A percentile compares a stretch with the other conserved stretches of the same genome.
phyloP scores from a whole-genome alignment of 139 green algal genomes.

The Tetradesmus obliquus region DNA sequence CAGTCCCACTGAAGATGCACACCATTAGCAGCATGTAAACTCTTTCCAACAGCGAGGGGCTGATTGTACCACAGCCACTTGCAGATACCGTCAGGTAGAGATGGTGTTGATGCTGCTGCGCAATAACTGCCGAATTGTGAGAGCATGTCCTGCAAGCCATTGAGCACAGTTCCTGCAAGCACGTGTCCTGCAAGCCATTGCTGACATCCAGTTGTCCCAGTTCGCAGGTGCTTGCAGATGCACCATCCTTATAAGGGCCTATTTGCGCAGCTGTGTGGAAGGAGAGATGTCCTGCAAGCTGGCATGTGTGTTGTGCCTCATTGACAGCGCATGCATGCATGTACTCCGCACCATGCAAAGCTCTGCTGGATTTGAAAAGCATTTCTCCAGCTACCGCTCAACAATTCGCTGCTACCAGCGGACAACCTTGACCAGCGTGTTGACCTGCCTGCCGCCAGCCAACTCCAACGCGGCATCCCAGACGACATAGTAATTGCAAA shows the following conservation, averaged over 20 bases:
- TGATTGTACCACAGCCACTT: not conserved
- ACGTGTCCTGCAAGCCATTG: not conserved
- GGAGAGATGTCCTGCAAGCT: not conserved
- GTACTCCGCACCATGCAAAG: not conserved
- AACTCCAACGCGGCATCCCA: not conserved
- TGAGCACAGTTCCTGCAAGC: not conserved
- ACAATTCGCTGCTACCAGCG: not conserved
- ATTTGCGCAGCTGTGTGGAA: not conserved
- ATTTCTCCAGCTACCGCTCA: not conserved
- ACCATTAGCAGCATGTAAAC: not conserved
- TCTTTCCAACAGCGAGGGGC: not conserved
- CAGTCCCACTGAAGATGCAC: not conserved
- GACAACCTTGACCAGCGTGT: not conserved
- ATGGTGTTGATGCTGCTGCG: not conserved
- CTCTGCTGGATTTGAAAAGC: not conserved
- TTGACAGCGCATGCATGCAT: not conserved
- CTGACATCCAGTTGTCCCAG: too few species aligned
- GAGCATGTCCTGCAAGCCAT: not conserved
- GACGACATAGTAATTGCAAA: too few species aligned
- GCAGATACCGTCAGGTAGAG: not conserved
- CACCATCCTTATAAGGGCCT: not conserved
- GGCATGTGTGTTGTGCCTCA: not conserved
- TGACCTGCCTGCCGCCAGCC: not conserved
- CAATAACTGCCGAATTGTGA: not conserved
- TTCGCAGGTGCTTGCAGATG: not conserved